Base-by-base conservation (phyloP, 768 basidiomycete genomes). In the Aureoboletus auriporus region DNA sequence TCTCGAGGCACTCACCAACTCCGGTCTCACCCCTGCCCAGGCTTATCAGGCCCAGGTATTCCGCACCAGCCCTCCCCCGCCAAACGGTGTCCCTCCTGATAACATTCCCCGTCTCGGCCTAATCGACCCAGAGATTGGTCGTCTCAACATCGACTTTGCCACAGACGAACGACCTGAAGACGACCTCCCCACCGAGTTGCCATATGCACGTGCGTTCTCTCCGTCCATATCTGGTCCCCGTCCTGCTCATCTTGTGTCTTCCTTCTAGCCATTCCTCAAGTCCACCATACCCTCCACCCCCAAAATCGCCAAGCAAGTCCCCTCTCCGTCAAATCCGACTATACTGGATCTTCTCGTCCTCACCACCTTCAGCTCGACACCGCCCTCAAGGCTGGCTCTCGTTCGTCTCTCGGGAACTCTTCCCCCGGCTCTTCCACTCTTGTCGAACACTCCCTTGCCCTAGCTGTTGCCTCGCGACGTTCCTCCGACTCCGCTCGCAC, bases 21-120 rank as follows among this genome's bases (percentile, higher is more conserved):
- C 75, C 31, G 82, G 80, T 4, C 75, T 89, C 44, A 86, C 86
- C 4, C 81, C 86, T 38, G 84, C 86, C 9, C 89, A 91, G 64
- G 83, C 85, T 31, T 90, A 89, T 69, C 89, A 89, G 60, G 80
- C 83, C 8, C 86, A 90, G 64, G 75, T 88, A 39, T 82, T 82
- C 58, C 68, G 67, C 49, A 79, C 74, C 58, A 72, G 65, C 48
- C 69, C 75, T 36, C 58, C 67, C 56, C 47, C 57, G 48, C 68
- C 47, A 52, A 67, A 71, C 42, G 68, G 67, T 50, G 39, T 44
- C 12, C 50, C 63, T 10, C 48, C 62, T 43, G 55, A 56, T 35
- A 61, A 66, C 17, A 55, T 71, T 31, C 75, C 75, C n/a, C 63
- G 62, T 47, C 62, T 76, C 8, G 68, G 66, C 46, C 57, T 75